These are phyloP conservation scores for Hericium rajendrae DNA, from an alignment of 768 basidiomycete genomes.

Conservation along the genomic window DNA sequence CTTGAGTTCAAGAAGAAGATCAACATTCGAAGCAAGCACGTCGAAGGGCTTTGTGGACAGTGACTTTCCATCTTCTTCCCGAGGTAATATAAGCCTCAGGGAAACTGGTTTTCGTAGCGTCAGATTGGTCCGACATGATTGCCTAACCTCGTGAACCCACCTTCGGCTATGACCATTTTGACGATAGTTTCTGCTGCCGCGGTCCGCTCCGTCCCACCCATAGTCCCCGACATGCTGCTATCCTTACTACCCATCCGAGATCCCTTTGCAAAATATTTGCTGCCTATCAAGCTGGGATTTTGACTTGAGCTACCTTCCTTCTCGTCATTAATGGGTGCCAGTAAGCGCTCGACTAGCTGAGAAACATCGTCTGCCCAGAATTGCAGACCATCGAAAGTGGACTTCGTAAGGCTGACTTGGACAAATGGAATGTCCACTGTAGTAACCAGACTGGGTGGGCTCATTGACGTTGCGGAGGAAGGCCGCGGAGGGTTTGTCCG, in stretches of 20 bases:
- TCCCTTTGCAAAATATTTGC: conserved; percentile 56
- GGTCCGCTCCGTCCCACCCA: conserved; percentile 10
- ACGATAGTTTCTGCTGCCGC: conserved; percentile 34
- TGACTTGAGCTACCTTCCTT: conserved; percentile 23
- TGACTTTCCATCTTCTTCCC: conserved; percentile 22
- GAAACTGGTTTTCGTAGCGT: conserved; percentile 18
- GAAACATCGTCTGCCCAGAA: conserved; percentile 80
- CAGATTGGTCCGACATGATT: no score
- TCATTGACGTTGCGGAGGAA: not conserved
- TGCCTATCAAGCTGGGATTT: conserved; percentile 67
- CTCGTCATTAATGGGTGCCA: conserved; percentile 12
- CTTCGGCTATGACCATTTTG: conserved; percentile 36
- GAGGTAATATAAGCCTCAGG: conserved; percentile 41
- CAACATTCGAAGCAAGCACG: conserved; percentile 50
- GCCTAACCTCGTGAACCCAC: conserved; percentile 10
- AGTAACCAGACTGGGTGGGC: conserved; percentile 12
- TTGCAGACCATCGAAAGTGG: conserved; percentile 65
- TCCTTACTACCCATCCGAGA: conserved; percentile 28
- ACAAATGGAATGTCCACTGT: conserved; percentile 49
- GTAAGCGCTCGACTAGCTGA: conserved; percentile 52
- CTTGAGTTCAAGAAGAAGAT: conserved; percentile 55
- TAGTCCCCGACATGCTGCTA: conserved; percentile 30
- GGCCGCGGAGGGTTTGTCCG: not conserved
- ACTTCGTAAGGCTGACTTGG: conserved; percentile 53
- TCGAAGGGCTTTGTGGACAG: conserved; percentile 36